Conservation (phyloP, 768 basidiomycete genomes). For the Mycena rosella region DNA sequence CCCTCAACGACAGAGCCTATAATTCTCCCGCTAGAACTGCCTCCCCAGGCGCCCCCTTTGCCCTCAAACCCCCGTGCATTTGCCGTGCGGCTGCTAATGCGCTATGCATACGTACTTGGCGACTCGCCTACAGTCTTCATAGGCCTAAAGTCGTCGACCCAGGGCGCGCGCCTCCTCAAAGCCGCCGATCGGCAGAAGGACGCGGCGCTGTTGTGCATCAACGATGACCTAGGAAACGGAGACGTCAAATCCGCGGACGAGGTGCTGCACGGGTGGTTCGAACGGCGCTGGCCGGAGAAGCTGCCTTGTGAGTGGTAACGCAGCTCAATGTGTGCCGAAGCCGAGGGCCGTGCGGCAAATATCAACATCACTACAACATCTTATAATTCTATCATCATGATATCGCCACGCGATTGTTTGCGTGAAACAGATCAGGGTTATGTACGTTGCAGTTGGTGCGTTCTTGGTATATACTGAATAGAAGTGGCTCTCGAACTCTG, state of each 20-base stretch:
- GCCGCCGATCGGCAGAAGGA: slow-evolving; percentile 15
- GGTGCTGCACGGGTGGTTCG: slow-evolving; percentile 24
- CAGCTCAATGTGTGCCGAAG: no score
- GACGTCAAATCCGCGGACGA: slow-evolving; percentile 8
- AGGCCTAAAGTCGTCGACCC: slow-evolving; percentile 3
- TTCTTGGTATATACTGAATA: no score
- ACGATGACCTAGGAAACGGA: slow-evolving; percentile 31
- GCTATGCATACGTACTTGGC: slow-evolving; percentile 37
- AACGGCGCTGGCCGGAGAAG: slow-evolving; percentile 31
- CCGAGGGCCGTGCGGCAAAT: no score
- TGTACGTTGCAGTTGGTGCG: no score
- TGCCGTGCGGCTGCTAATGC: slow-evolving; percentile 33
- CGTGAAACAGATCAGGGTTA: no score
- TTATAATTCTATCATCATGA: no score
- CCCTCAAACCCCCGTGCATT: slow-evolving; percentile 34
- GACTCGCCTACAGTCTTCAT: slow-evolving; percentile 35
- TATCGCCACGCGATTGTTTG: no score
- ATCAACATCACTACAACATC: no score
- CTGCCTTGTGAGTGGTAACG: slow-evolving; percentile 34
- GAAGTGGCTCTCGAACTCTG: no score
- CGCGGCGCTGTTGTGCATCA: slow-evolving; percentile 35
- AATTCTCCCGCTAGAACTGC: slow-evolving; percentile 32
- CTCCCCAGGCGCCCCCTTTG: slow-evolving; percentile 14
- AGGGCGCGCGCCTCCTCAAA: slow-evolving; percentile 15
- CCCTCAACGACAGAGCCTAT: slow-evolving; percentile 23